phyloP scores from a whole-genome alignment of 2,329 filamentous ascomycete species.

The Didymella pomorum region DNA sequence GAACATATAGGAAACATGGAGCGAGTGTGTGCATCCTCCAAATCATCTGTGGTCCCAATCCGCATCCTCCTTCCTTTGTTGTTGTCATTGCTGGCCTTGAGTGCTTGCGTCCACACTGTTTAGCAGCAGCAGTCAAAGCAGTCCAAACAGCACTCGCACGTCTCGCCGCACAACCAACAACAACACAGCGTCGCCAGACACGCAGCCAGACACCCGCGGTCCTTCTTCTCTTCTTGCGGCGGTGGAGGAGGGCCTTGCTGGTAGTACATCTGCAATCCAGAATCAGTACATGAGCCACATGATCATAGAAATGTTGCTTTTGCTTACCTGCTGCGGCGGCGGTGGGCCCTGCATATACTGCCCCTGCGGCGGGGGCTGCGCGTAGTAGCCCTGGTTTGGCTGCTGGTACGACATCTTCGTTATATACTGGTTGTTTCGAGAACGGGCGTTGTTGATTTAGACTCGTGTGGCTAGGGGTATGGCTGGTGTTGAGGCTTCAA shows the following conservation, averaged over 20 bases:
- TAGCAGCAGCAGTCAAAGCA: slow-evolving; percentile 44
- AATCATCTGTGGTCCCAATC: too few relatives aligned
- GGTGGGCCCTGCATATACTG: slow-evolving; percentile 32
- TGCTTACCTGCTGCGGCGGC: slow-evolving; percentile 39
- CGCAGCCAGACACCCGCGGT: slow-evolving; percentile 43
- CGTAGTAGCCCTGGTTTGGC: slow-evolving; percentile 36
- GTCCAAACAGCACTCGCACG: slow-evolving; percentile 48
- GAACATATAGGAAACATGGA: slow-evolving; percentile 14
- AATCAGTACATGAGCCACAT: too few relatives aligned
- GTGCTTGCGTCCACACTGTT: too few relatives aligned
- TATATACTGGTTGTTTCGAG: too few relatives aligned
- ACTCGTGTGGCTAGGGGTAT: neutral
- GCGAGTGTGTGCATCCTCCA: neutral
- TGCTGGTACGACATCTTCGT: slow-evolving; percentile 28
- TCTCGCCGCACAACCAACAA: slow-evolving; percentile 48
- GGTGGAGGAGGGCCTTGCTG: slow-evolving; percentile 33
- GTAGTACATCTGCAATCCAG: slow-evolving; percentile 39
- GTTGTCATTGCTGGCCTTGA: too few relatives aligned
- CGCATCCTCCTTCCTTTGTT: too few relatives aligned
- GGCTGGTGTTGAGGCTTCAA: slow-evolving; percentile 8
- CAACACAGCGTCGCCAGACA: slow-evolving; percentile 50
- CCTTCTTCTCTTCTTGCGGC: slow-evolving; percentile 40
- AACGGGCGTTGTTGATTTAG: slow-evolving; percentile 21
- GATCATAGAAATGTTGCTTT: neutral
- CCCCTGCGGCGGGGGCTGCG: slow-evolving; percentile 38